phyloP scores from a whole-genome alignment of 495 filamentous ascomycete genomes.

The Pseudevernia furfuracea region DNA sequence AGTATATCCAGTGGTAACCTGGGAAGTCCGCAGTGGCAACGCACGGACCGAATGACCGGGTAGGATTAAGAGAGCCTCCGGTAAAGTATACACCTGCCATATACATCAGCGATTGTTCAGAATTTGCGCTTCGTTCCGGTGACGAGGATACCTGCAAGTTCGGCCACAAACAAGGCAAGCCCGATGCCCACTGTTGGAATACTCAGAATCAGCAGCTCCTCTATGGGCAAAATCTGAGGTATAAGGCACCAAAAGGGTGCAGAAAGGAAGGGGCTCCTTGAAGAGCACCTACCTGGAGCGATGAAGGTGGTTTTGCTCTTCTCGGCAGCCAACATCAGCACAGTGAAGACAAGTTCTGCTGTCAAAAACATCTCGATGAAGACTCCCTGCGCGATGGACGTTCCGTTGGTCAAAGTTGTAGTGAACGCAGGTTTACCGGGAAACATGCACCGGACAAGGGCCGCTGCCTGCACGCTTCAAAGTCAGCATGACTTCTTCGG shows the following conservation, averaged over 20 bases:
- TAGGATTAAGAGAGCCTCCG: conserved; percentile 65
- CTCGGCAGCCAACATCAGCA: conserved; percentile 38
- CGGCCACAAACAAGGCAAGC: conserved; percentile 59
- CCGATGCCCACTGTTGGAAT: conserved; percentile 56
- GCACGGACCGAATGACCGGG: conserved; percentile 63
- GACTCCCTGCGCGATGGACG: conserved; percentile 29
- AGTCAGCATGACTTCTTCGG: background rate
- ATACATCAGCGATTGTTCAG: conserved; percentile 4
- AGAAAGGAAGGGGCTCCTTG: background rate
- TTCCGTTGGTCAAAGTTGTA: conserved; percentile 26
- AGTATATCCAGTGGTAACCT: conserved; percentile 53
- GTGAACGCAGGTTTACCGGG: conserved; percentile 30
- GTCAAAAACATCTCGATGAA: conserved; percentile 38
- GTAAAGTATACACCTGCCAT: conserved; percentile 57
- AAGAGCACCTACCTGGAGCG: conserved; percentile 31
- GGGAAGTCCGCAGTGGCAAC: conserved; percentile 59
- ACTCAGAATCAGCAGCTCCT: conserved; percentile 65
- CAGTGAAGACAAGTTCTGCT: conserved; percentile 36
- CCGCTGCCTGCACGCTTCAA: conserved; percentile 24
- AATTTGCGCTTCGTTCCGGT: background rate
- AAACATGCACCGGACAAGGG: conserved; percentile 32
- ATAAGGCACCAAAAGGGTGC: background rate
- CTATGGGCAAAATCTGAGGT: conserved; percentile 23
- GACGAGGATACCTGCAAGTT: conserved; percentile 48
- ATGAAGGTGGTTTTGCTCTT: conserved; percentile 36